Evolutionary conservation across 257 asterid species (phyloP).

Genomic region (Paulownia fortunei): DNA sequence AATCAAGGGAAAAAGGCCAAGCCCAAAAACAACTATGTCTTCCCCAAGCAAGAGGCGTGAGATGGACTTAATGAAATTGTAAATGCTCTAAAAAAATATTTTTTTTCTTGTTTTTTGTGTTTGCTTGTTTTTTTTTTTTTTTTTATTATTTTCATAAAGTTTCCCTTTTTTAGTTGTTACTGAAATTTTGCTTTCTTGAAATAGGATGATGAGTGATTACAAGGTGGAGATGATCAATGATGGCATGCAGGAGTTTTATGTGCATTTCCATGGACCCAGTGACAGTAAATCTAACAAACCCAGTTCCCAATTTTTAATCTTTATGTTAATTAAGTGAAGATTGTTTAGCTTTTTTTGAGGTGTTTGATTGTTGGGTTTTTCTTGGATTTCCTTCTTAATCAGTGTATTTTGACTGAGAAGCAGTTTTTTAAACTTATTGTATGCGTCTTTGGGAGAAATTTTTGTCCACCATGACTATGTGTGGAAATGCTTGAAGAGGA

Average conservation of each 20-base stretch:
- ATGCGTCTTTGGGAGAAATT: slow-evolving; percentile 8
- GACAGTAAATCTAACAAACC: slow-evolving; percentile 65
- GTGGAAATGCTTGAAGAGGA: slow-evolving; percentile 10
- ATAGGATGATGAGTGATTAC: slow-evolving; percentile 98
- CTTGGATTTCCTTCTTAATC: slow-evolving; percentile 6
- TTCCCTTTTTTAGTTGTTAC: not conserved
- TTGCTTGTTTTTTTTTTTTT: slow-evolving; percentile 17
- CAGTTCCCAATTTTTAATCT: slow-evolving; percentile 30
- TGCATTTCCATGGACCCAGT: slow-evolving; percentile 87
- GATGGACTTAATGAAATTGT: slow-evolving; percentile 98
- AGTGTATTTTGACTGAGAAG: not conserved
- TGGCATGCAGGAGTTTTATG: slow-evolving; percentile 89
- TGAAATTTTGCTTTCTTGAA: slow-evolving; percentile 28
- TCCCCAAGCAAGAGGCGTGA: slow-evolving; percentile 99
- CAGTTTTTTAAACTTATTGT: not conserved
- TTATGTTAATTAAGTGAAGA: slow-evolving; percentile 13
- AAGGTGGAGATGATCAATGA: slow-evolving; percentile 96
- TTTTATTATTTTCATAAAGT: slow-evolving; percentile 11
- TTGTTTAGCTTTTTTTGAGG: slow-evolving; percentile 18
- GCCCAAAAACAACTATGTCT: slow-evolving; percentile 58
- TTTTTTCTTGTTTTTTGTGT: slow-evolving; percentile 4
- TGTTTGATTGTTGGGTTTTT: slow-evolving; percentile 34
- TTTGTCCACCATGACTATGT: not conserved
- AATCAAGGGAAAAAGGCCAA: not conserved
- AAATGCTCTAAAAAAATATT: slow-evolving; percentile 29